phyloP scores from a whole-genome alignment of 108 stramenopile species.

The Parietichytrium sp. region DNA sequence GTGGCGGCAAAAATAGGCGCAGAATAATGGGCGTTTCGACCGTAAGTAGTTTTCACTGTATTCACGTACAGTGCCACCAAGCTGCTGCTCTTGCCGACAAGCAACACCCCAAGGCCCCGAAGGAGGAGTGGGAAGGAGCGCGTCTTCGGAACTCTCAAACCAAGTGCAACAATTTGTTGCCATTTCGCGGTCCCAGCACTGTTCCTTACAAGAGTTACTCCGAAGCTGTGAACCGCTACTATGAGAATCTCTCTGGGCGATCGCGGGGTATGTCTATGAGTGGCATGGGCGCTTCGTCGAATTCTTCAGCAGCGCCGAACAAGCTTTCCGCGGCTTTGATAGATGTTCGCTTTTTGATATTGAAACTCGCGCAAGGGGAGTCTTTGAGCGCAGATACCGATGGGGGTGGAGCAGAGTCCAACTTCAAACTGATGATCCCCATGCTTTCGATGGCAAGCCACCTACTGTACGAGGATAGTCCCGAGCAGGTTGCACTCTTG shows the following conservation, averaged over 20 bases:
- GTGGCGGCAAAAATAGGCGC: no score
- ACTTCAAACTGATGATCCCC: conserved; percentile 51
- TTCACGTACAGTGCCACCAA: conserved; percentile 50
- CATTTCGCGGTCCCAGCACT: conserved; percentile 47
- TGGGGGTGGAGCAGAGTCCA: conserved; percentile 49
- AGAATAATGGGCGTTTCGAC: conserved; percentile 27
- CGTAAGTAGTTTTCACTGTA: conserved; percentile 46
- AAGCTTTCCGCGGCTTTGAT: conserved; percentile 33
- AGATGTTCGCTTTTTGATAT: conserved; percentile 50
- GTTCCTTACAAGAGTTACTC: conserved; percentile 38
- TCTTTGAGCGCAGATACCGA: conserved; percentile 50
- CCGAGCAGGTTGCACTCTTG: neutral
- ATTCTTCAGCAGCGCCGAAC: neutral
- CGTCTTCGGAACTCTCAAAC: conserved; percentile 56
- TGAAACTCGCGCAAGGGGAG: conserved; percentile 52
- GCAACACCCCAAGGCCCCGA: conserved; percentile 38
- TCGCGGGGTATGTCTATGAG: no score
- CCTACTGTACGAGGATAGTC: neutral
- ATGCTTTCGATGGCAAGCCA: conserved; percentile 43
- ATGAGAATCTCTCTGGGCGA: conserved; percentile 49
- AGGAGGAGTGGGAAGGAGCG: conserved; percentile 56
- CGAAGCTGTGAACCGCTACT: conserved; percentile 51
- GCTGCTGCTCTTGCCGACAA: conserved; percentile 53
- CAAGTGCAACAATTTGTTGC: conserved; percentile 48
- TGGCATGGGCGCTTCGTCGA: neutral